Conservation (phyloP, 1,284 basidiomycete genomes). For the Schizophyllum amplum region DNA sequence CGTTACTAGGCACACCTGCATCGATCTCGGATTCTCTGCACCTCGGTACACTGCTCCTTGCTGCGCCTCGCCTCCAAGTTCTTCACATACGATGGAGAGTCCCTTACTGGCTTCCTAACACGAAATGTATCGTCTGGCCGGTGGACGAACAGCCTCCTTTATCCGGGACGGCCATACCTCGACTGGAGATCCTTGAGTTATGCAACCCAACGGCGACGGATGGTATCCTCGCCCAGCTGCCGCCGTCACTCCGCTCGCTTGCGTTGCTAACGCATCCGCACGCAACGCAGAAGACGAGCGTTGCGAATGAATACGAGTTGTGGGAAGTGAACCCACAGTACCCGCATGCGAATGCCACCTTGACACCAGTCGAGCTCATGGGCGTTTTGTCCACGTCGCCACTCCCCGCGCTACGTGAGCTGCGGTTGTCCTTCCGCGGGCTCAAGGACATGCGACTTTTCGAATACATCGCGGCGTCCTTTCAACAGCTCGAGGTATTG, state of each 20-base stretch:
- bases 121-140: not conserved
- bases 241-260: not conserved
- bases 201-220: not conserved
- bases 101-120: not conserved
- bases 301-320: not conserved
- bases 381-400: not conserved
- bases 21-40: not conserved
- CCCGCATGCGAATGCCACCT: not conserved
- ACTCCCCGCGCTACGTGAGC: not conserved
- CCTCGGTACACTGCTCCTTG: not conserved
- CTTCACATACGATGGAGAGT: not conserved
- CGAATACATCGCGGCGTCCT: not conserved
- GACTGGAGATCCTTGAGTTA: not conserved
- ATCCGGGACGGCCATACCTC: not conserved
- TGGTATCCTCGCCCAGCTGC: not conserved
- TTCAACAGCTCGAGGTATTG: not conserved
- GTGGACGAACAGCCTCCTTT: not conserved
- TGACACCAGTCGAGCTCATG: not conserved
- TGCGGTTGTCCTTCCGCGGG: not conserved
- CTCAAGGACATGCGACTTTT: not conserved
- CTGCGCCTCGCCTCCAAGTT: not conserved
- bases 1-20: not conserved
- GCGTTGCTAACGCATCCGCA: not conserved
- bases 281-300: not conserved
- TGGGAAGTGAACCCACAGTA: not conserved